These are phyloP conservation scores for Pseudogymnoascus sp. DNA, from an alignment of 2,329 filamentous ascomycete genomes.

Conservation along the genomic window DNA sequence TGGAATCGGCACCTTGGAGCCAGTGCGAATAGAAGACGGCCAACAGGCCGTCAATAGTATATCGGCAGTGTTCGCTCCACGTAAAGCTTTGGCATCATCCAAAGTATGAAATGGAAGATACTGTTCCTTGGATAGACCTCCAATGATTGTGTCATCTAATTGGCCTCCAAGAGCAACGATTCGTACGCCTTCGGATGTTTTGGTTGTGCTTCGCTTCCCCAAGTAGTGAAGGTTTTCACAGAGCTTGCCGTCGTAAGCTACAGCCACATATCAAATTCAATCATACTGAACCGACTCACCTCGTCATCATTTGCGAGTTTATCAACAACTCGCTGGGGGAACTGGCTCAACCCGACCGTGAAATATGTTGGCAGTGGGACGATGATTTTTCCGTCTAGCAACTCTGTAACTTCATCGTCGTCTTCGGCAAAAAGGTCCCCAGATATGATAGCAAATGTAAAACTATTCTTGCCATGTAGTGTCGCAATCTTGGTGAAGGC, in stretches of 20 bases:
- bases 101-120: constrained; percentile 70
- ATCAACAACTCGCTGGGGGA: constrained; percentile 62
- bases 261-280: not conserved
- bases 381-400: constrained; percentile 63
- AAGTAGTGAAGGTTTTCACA: constrained; percentile 89
- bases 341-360: constrained; percentile 62
- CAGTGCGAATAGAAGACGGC: constrained; percentile 63
- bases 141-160: constrained; percentile 51
- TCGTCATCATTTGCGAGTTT: constrained; percentile 64
- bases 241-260: constrained; percentile 37
- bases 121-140: constrained; percentile 59
- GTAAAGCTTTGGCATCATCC: constrained; percentile 65
- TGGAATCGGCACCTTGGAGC: constrained; percentile 55
- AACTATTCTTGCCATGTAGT: constrained; percentile 79
- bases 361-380: constrained; percentile 87
- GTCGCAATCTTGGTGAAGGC: constrained; percentile 72
- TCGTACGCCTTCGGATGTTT: constrained; percentile 79
- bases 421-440: constrained; percentile 74
- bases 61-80: constrained; percentile 70
- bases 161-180: constrained; percentile 80
- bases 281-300: constrained; percentile 32
- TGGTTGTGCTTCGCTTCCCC: constrained; percentile 76
- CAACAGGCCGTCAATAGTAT: constrained; percentile 82
- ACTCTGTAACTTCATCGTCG: constrained; percentile 47
- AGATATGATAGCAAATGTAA: constrained; percentile 73